phyloP scores from a whole-genome alignment of 2,329 filamentous ascomycete species.

The Xylaria sp. region DNA sequence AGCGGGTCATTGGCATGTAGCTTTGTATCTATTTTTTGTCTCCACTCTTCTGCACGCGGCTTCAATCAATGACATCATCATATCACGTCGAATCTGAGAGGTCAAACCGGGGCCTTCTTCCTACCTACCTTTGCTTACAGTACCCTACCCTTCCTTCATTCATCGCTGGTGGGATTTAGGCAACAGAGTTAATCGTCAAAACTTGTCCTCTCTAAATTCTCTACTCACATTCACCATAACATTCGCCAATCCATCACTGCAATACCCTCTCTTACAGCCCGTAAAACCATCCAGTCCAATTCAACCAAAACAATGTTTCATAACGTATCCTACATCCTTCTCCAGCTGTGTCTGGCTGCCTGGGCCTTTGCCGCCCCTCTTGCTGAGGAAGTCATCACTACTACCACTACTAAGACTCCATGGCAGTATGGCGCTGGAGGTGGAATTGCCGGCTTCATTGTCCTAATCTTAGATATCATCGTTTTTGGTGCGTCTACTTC shows the following conservation, averaged over 20 bases:
- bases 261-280: neutral
- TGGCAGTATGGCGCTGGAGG: conserved; percentile 68
- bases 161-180: conserved; percentile 1
- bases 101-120: too few species aligned
- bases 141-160: neutral
- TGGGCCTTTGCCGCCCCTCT: conserved; percentile 57
- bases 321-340: conserved; percentile 49
- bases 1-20: neutral
- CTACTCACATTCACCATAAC: neutral
- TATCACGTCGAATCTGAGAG: neutral
- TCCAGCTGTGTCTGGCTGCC: conserved; percentile 59
- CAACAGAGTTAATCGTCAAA: neutral
- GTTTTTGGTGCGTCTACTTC: conserved; percentile 60
- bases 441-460: conserved; percentile 65
- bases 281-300: neutral
- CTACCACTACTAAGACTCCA: conserved; percentile 46
- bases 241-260: neutral
- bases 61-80: conserved; percentile 20
- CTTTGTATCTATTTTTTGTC: neutral
- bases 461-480: conserved; percentile 66
- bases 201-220: neutral
- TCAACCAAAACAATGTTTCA: conserved; percentile 37
- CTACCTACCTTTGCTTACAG: neutral
- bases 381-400: conserved; percentile 45
- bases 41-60: neutral